Evolutionary conservation across 192 early-diverging fungal species (phyloP), one percentile per base, ranked within the genome.

Genomic region (Coemansia sp.): DNA sequence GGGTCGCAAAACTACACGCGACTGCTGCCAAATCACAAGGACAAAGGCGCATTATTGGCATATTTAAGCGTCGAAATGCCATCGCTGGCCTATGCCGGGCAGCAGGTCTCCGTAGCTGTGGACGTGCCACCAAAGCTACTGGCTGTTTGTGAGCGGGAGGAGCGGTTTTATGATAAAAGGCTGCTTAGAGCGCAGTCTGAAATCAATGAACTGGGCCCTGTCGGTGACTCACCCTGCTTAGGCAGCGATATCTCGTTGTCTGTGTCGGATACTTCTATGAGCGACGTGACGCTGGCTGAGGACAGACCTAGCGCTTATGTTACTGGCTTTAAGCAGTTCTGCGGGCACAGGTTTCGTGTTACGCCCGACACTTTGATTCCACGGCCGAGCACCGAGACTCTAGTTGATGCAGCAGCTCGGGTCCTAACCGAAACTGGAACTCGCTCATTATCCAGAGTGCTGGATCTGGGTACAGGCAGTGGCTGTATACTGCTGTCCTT

Each of bases 381-480:
- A 10, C 83, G 89, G 13, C 48, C 85, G 9, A 88, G 86, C 45
- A 89, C 91, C 18, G 88, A 92, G 60, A 86, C 82, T 0, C 76
- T 93, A 24, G 89, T 90, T 0, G 16, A 79, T 10, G 74, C 88
- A 5, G 74, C 85, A 2, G 50, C 87, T 16, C 53, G 60, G 3
- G 18, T 69, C 35, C 31, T 84, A 34, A 14, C 26, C 51, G 5
- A 16, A 5, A 31, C 11, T 26, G 23, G 13, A 5, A 51, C 28
- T 33, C 51, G 28, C 16, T 13, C 46, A 5, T 60, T 14, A 9
- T 24, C 34, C 28, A 55, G 70, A 8, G 63, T 91, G 13, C 36
- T 93, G 59, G 91, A 93, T 69, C 70, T 93, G 5, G 91, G 91
- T 2, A 93, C 91, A 2, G 91, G 91, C 1, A 86, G 84, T 56